phyloP scores from a whole-genome alignment of 2,329 filamentous ascomycete species.

The Botrytis porri region DNA sequence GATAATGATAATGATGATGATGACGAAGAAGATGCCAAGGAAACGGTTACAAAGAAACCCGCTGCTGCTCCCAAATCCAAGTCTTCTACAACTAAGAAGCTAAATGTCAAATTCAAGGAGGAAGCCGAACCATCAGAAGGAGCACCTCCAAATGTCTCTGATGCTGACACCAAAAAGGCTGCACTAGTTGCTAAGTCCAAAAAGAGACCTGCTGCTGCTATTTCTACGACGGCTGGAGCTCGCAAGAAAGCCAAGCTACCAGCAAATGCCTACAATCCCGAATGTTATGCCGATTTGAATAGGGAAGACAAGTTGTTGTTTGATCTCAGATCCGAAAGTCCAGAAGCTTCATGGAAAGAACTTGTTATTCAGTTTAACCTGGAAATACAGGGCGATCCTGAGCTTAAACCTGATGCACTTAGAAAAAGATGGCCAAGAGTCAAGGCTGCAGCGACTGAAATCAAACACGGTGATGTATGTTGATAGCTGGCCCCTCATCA shows the following conservation, averaged over 20 bases:
- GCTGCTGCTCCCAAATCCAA: neutral
- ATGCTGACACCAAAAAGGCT: neutral
- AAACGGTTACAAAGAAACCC: neutral
- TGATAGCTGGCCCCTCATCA: fast-evolving
- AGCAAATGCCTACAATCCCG: neutral
- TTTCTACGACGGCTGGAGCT: neutral
- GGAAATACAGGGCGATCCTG: neutral
- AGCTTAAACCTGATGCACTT: neutral
- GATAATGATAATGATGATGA: neutral
- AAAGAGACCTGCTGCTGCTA: neutral
- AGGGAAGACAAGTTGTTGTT: neutral
- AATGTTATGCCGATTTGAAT: neutral
- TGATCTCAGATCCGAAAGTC: neutral
- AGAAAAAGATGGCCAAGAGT: neutral
- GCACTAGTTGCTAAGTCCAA: neutral
- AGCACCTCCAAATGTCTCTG: neutral
- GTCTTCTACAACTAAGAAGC: neutral
- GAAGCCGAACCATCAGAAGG: neutral
- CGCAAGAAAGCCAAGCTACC: neutral
- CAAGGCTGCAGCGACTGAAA: neutral
- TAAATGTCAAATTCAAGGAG: neutral
- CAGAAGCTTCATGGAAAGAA: neutral
- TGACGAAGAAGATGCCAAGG: neutral
- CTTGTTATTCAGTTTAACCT: neutral
- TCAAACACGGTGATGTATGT: conserved; percentile 4